Evolutionary conservation across 768 basidiomycete genomes (phyloP), one percentile per base, ranked within the genome.

Genomic region (Gelatoporia subvermispora): DNA sequence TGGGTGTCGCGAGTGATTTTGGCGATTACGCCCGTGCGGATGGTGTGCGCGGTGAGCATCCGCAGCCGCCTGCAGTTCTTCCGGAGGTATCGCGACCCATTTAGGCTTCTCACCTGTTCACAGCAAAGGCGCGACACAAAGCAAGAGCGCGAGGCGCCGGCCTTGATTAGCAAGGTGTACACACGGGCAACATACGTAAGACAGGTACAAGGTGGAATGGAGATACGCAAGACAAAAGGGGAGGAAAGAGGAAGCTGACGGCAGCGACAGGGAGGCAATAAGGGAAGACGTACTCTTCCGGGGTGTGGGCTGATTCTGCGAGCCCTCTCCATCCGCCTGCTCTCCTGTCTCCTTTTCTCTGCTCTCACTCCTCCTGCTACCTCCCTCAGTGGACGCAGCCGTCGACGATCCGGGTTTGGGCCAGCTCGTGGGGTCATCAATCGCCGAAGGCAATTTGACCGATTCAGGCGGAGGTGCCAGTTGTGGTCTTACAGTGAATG

Each of bases 71-170:
- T 77, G 76, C 15, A 81, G 67, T 55, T 82, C 81, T 45, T 72
- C 66, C 0, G 77, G 66, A 2, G 81, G 79, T 37, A 82, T 78
- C n/a, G 72, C 70, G 0, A 76, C 72, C 82, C 82, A 82, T 65
- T 81, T 82, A 4, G 73, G 64, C 65, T 80, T 81, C 62, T 79
- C 79, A 54, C 68, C 76, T 75, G 50, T 50, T 43, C 22, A 31
- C 28, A 47, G 37, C 42, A 47, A 43, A 50, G 28, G 47, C 40
- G 39, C 25, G 22, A 18, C 22, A 40, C 21, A 36, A 35, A 36
- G 41, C 38, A 18, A 21, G 38, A 20, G n/a, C 17, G 36, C 41
- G 35, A 40, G 38, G 35, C 34, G 20, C 35, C 45, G 39, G 35
- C 16, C 42, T 10, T 25, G 3, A 45, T 54, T 37, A 52, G 50